Base-by-base conservation (phyloP, 257 asterid genomes). In the Scutellaria galericulata region DNA sequence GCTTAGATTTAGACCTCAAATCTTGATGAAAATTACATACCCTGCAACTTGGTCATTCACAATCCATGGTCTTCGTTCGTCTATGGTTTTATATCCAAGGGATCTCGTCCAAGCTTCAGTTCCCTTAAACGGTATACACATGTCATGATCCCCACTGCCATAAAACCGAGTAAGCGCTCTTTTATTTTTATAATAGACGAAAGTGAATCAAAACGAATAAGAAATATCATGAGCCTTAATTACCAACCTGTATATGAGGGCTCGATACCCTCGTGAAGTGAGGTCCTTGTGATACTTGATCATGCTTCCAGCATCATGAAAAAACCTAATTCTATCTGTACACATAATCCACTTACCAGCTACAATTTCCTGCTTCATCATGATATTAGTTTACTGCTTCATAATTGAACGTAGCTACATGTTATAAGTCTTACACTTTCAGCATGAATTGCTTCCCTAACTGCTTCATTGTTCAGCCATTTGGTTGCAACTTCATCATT, bases 101-200 rank as follows among this genome's bases (percentile, higher is more conserved):
- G 99, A 88, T 78, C 89, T 83, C 41, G 96, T 88, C 99, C 97
- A 94, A 6, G 89, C 96, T 86, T 89, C 79, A 64, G 85, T 89
- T 65, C 99, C 99, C n/a, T 93, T 94, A 59, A 15, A 91, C 7
- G 99, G 99, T 27, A 94, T 96, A 75, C 99, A 94, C 97, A 94
- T 86, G 79, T 91, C 99, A 74, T 94, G 99, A 83, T 94, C 99
- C 42, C 99, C 97, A 37, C 97, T 94, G 95, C 71, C 22, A 79
- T 0, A 56, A 73, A 69, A 58, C 51, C 51, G 56, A 44, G 9
- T 39, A n/a, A 40, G 41, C 37, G 5, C 46, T 31, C 37, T 0
- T 31, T 31, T 24, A 24, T 24, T 24, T 24, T 31, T 4, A 31
- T 0, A 31, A 31, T 31, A 31, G 37, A 31, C 3, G 37, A 31